Base-by-base conservation (phyloP, 176 grass and related monocot species). In the Paspalum notatum region DNA sequence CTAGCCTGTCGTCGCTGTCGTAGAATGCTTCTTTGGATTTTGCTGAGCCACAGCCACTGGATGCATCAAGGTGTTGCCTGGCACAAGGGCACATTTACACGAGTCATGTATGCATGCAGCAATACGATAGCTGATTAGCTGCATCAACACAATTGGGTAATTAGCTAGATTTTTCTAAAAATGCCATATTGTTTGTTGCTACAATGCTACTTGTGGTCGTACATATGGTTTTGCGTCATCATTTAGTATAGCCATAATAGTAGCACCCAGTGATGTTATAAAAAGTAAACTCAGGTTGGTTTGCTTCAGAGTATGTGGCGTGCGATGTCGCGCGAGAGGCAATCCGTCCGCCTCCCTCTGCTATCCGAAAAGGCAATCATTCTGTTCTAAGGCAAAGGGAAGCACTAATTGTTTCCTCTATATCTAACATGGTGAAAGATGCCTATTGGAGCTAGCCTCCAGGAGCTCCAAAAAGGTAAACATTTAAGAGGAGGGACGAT, bases 1-100 rank as follows among this genome's bases (percentile, higher is more conserved):
- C 75, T 9, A 89, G 83, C 68, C 83, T 79, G 83, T 90, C 73
- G 17, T 83, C 84, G 6, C 39, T 70, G 12, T 48, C 80, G 70
- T 71, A 50, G 16, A 49, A 51, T 10, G 39, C 67, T 2, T 39
- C 66, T 68, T 83, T 74, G 0, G 74, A 90, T 55, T 55, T 90
- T 0, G 78, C 62, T 0, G 78, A 76, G 17, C 57, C 72, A 52
- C n/a, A 71, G 13, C 57, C 72, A 52, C 26, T 17, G n/a, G 78
- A 76, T 22, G 73, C 67, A 8, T 10, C 32, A 3, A 43, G 73
- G 45, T 78, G 59, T 45, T 58, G 47, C 74, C 83, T 86, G 71
- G 8, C 54, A 14, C 67, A 74, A 5, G 27, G 3, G 67, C 57
- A 45, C 62, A 47, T 22, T 12, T 37, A 11, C 21, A 59, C 12